phyloP scores from a whole-genome alignment of 805 yeast species.

The Cyberlindnera mrakii region DNA sequence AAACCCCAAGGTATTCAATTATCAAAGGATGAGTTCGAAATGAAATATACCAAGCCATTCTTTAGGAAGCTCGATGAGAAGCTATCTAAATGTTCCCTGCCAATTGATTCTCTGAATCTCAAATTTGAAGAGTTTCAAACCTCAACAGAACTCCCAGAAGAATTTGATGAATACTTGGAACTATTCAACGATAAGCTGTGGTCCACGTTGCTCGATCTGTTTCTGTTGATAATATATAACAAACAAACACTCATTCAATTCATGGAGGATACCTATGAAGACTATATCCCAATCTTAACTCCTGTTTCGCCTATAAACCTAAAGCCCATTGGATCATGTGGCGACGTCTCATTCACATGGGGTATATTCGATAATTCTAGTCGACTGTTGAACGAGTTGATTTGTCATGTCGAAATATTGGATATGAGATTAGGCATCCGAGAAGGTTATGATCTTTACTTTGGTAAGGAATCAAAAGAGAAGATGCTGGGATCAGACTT shows the following conservation, averaged over 20 bases:
- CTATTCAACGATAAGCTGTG: conserved; percentile 2
- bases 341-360: conserved; percentile 17
- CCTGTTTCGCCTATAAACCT: conserved; percentile 10
- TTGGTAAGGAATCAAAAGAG: conserved; percentile 13
- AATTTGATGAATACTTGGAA: not conserved
- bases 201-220: not conserved
- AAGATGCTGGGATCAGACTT: conserved; percentile 14
- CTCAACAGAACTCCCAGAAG: conserved; percentile 1
- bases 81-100: not conserved
- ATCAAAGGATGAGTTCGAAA: conserved; percentile 11
- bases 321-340: conserved; percentile 22
- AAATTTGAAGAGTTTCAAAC: conserved; percentile 8
- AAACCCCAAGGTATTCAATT: conserved; percentile 15
- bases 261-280: conserved; percentile 12
- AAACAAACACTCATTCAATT: conserved; percentile 7
- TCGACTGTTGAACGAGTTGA: conserved; percentile 12
- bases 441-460: conserved; percentile 24
- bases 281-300: conserved; percentile 9
- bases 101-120: not conserved
- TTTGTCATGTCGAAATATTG: conserved; percentile 21
- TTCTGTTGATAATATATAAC: conserved; percentile 1
- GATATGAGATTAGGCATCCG: conserved; percentile 17
- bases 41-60: conserved; percentile 10
- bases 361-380: conserved; percentile 19
- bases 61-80: conserved; percentile 4